phyloP scores from a whole-genome alignment of 176 grass and related monocot species.

The Poa pratensis region DNA sequence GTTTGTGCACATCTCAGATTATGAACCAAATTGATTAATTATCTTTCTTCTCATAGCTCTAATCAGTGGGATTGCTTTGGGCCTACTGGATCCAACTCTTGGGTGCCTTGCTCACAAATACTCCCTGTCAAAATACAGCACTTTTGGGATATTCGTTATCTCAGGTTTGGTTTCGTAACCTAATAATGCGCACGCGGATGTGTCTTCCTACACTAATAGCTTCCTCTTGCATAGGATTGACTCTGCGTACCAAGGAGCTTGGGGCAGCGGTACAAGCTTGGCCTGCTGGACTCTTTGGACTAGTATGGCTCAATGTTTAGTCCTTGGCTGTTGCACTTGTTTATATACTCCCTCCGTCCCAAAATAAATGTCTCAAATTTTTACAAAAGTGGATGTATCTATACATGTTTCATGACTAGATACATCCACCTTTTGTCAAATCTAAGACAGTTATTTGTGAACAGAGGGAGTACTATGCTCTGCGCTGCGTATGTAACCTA shows the following conservation, averaged over 20 bases:
- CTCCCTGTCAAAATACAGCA: slow-evolving; percentile 77
- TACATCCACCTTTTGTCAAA: too few relatives aligned
- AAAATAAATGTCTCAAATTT: too few relatives aligned
- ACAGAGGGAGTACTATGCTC: too few relatives aligned
- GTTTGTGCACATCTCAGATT: slow-evolving; percentile 2
- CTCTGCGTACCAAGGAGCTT: slow-evolving; percentile 75
- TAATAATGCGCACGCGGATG: neutral
- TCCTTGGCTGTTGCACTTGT: slow-evolving; percentile 44
- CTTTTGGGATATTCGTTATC: slow-evolving; percentile 89
- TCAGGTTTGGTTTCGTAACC: slow-evolving; percentile 59
- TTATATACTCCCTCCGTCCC: too few relatives aligned
- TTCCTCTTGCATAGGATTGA: slow-evolving; percentile 63
- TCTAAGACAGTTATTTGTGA: too few relatives aligned
- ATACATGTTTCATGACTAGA: too few relatives aligned
- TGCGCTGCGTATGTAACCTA: neutral
- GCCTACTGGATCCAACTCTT: slow-evolving; percentile 74
- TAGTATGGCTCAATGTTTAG: slow-evolving; percentile 67
- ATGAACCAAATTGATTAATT: slow-evolving; percentile 29
- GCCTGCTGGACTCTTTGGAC: slow-evolving; percentile 87
- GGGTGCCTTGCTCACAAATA: slow-evolving; percentile 83
- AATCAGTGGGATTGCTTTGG: slow-evolving; percentile 60
- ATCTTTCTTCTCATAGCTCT: slow-evolving; percentile 62
- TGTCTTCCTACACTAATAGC: slow-evolving; percentile 23
- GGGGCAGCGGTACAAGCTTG: slow-evolving; percentile 84
- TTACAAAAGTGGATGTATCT: too few relatives aligned